phyloP scores from a whole-genome alignment of 495 filamentous ascomycete species.

The Aspergillus heteromorphus region DNA sequence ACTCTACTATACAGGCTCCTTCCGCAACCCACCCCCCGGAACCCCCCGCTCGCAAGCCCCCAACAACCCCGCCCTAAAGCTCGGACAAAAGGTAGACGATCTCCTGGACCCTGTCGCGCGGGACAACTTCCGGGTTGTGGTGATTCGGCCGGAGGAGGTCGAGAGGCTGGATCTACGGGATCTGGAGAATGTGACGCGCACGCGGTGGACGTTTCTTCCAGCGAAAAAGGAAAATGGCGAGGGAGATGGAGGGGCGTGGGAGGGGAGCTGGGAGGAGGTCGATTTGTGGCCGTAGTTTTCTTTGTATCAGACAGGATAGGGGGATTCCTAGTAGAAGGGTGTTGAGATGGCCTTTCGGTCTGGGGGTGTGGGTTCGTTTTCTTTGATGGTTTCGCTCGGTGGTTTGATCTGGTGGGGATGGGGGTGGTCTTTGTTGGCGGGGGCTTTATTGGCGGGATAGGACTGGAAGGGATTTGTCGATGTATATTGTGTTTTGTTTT shows the following conservation, averaged over 20 bases:
- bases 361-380: too few relatives aligned
- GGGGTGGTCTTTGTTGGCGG: too few relatives aligned
- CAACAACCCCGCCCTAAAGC: constrained; percentile 41
- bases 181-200: constrained; percentile 56
- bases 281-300: constrained; percentile 75
- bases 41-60: constrained; percentile 43
- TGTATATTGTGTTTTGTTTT: too few relatives aligned
- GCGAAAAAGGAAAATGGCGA: too few relatives aligned
- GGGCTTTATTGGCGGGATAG: too few relatives aligned
- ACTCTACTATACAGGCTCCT: constrained; percentile 47
- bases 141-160: constrained; percentile 74
- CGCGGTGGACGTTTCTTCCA: constrained; percentile 54
- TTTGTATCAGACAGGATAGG: too few relatives aligned
- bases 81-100: constrained; percentile 66
- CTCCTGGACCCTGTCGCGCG: constrained; percentile 64
- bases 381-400: neutral
- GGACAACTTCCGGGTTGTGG: constrained; percentile 76
- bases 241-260: constrained; percentile 12
- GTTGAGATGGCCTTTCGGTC: too few relatives aligned
- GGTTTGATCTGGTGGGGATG: neutral
- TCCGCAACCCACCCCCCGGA: constrained; percentile 73
- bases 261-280: constrained; percentile 61
- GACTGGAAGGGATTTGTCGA: too few relatives aligned
- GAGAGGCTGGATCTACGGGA: constrained; percentile 72
- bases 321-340: neutral